Base-by-base conservation (phyloP, 2,329 filamentous ascomycete genomes). In the Calonectria naviculata region DNA sequence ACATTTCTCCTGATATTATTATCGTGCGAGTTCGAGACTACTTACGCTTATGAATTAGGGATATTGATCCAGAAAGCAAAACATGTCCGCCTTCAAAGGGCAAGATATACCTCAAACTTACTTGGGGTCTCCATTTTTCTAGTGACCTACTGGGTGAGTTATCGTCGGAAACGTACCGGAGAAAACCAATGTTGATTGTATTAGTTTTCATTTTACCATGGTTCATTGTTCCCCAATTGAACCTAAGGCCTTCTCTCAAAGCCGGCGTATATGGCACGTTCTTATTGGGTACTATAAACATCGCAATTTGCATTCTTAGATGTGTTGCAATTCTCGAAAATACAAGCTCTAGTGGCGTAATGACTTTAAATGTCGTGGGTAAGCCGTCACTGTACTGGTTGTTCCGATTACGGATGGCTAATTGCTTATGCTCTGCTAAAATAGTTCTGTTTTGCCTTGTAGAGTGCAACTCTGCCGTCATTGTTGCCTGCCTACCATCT, bases 171-270 rank as follows among this genome's bases (percentile, higher is more conserved):
- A 21, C 19, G 2, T 31, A 21, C 10, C 7, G 4, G 4, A 7
- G 2, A 2, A 4, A 21, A 29, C 1, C n/a, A 13, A 36, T 34
- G n/a, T 13, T 54, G 9, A 54, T 15, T 4, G 28, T 36, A 4
- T 1, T 15, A 54, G 49, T 54, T 31, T 54, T 54, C 29, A 31
- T 34, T 36, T 34, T 54, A 5, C 49, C 49, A 19, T 54, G 49
- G 49, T 54, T 36, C 29, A 54, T 34, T 19, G 49, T 54, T 5
- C 49, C 49, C 13, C 29, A 54, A 54, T 54, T 54, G 29, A 34
- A 34, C n/a, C 49, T 54, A 8, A 12, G 19, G 7, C 49, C n/a
- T 6, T 19, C 31, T 1, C 29, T 54, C 10, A 54, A 34, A 36
- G 29, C 29, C 19, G 49, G 29, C n/a, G 19, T 54, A 34, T 54